Conservation (phyloP, 768 basidiomycete species). For the Suillus spraguei region DNA sequence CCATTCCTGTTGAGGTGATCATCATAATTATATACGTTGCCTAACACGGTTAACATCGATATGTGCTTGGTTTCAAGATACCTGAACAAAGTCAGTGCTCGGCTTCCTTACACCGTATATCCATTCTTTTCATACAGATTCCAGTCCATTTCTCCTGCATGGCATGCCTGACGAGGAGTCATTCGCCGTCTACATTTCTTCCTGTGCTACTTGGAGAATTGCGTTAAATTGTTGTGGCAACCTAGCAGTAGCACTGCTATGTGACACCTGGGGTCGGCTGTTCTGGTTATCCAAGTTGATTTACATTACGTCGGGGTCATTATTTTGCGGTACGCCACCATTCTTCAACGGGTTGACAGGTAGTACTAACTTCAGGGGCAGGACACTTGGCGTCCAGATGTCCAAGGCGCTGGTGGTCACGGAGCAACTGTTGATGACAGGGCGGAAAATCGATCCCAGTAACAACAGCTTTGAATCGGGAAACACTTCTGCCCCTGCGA, state of each 20-base stretch:
- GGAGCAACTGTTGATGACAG: neutral
- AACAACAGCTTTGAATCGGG: neutral
- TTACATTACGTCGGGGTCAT: neutral
- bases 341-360: neutral
- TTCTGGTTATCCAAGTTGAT: neutral
- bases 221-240: neutral
- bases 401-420: neutral
- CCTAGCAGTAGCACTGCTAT: slow-evolving; percentile 1
- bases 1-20: neutral
- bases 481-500: neutral
- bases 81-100: neutral
- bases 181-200: neutral
- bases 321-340: neutral
- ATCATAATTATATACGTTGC: neutral
- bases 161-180: neutral
- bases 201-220: neutral
- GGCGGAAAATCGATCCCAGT: neutral
- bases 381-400: neutral
- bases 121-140: neutral
- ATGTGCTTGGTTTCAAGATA: neutral
- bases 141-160: neutral
- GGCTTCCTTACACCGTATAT: neutral
- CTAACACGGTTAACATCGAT: neutral
- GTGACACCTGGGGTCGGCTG: neutral
- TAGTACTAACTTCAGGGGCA: neutral